Evolutionary conservation across 768 basidiomycete genomes (phyloP).

Genomic region (Tulasnella sp.): DNA sequence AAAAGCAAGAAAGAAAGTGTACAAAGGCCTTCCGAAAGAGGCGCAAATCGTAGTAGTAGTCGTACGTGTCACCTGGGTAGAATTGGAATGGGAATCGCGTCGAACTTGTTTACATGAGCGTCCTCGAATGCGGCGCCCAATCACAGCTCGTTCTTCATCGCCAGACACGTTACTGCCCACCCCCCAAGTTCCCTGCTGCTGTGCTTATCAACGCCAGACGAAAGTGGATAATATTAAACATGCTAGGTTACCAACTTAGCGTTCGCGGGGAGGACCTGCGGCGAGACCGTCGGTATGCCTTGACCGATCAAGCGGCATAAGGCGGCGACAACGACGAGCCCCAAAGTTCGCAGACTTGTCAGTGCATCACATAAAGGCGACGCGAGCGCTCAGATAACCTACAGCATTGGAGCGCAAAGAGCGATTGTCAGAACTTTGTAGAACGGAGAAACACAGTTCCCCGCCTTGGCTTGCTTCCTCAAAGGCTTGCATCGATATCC

Average conservation of each 20-base stretch:
- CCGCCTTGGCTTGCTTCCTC: neutral
- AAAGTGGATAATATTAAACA: neutral
- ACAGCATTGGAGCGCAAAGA: neutral
- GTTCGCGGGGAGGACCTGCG: neutral
- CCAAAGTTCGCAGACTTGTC: neutral
- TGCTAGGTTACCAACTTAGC: neutral
- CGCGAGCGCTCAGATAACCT: neutral
- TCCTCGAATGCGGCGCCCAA: neutral
- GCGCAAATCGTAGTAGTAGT: neutral
- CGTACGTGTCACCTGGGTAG: slow-evolving; percentile 5
- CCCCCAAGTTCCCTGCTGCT: neutral
- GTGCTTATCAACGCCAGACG: neutral
- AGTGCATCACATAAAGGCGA: neutral
- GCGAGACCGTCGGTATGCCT: neutral
- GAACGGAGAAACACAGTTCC: neutral
- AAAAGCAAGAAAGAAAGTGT: slow-evolving; percentile 1
- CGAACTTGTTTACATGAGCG: slow-evolving; percentile 10
- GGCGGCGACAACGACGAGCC: neutral
- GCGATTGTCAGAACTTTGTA: neutral
- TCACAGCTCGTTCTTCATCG: neutral
- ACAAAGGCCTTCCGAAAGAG: neutral
- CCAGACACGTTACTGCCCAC: neutral
- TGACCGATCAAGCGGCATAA: neutral
- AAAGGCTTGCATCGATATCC: neutral
- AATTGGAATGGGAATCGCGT: slow-evolving; percentile 9